Base-by-base conservation (phyloP, 139 green algal genomes). In the Zygnema cylindricum region DNA sequence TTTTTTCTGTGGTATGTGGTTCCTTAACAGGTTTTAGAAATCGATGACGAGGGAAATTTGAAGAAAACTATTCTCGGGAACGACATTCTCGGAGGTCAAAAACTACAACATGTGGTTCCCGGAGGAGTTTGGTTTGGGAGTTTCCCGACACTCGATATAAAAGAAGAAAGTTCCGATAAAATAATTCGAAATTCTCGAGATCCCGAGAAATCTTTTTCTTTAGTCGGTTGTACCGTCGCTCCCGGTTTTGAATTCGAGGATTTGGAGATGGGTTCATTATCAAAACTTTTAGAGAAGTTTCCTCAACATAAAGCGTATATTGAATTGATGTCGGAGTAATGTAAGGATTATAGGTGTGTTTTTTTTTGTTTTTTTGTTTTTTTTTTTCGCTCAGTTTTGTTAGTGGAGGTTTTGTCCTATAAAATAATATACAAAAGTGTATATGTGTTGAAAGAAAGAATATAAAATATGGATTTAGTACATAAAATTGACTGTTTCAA, bases 231-330 rank as follows among this genome's bases (percentile, higher is more conserved):
- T 42, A 91, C 86, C 40, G 86, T 91, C 23, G 86, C 86, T 3
- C 86, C 86, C 21, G 86, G 69, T 25, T 91, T 91, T 88, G 86
- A 91, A 36, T 91, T 91, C 69, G 81, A 49, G 7, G 86, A 91
- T 69, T 91, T 91, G 40, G 86, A 91, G 55, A 69, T 91, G 36
- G 81, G 54, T 30, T 42, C 88, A 30, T n/a, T 54, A 7, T 81
- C 16, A 36, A 35, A 77, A 63, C 84, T 90, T 35, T 36, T 90
- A 39, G 81, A 39, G 2, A 30, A 90, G 23, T 90, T 54, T 36
- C 86, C 86, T 81, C 84, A 89, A 76, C 33, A 40, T 11, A 79
- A 79, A 54, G 7, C 36, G 43, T 43, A 85, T 11, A 85, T 85
- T 54, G 71, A 79, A 16, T 16, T 79, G 16, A 7, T 79, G 7